Evolutionary conservation across 208 protist species (phyloP).

Genomic region (Crithidia fasciculata): DNA sequence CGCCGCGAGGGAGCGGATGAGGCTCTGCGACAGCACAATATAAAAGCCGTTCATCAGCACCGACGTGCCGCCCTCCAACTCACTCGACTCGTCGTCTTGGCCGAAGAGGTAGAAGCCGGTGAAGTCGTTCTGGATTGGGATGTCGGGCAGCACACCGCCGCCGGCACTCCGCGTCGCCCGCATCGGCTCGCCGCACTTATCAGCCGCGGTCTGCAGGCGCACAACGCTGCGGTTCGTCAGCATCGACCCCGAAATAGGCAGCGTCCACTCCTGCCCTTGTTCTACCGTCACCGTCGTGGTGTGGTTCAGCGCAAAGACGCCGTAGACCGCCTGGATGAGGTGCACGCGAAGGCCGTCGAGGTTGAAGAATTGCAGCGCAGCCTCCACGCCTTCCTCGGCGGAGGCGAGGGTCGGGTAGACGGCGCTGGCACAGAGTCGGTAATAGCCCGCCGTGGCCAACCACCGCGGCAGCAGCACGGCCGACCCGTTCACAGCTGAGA

Average conservation of each 20-base stretch:
- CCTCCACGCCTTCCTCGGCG: slow-evolving; percentile 49
- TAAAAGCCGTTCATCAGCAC: slow-evolving; percentile 34
- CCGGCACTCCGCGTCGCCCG: slow-evolving; percentile 6
- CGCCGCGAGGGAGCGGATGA: slow-evolving; percentile 48
- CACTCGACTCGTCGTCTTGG: slow-evolving; percentile 18
- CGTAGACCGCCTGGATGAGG: slow-evolving; percentile 57
- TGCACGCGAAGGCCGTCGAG: slow-evolving; percentile 49
- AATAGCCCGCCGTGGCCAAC: slow-evolving; percentile 47
- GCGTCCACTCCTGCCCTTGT: slow-evolving; percentile 72
- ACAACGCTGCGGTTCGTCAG: slow-evolving; percentile 59
- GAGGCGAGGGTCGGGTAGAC: slow-evolving; percentile 43
- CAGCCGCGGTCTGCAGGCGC: slow-evolving; percentile 45
- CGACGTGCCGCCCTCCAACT: slow-evolving; percentile 16
- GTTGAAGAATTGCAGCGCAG: slow-evolving; percentile 63
- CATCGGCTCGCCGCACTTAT: slow-evolving; percentile 54
- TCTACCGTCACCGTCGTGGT: slow-evolving; percentile 61
- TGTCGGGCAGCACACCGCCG: slow-evolving; percentile 30
- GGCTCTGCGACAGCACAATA: slow-evolving; percentile 52
- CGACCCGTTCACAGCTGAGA: slow-evolving; percentile 56
- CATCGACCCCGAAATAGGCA: slow-evolving; percentile 63
- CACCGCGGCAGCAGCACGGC: slow-evolving; percentile 58
- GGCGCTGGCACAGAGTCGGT: slow-evolving; percentile 68
- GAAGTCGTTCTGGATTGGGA: slow-evolving; percentile 51
- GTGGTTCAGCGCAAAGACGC: slow-evolving; percentile 67
- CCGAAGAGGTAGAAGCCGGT: slow-evolving; percentile 45